Conservation (phyloP, 2,329 filamentous ascomycete species). For the Ophiostoma ulmi region DNA sequence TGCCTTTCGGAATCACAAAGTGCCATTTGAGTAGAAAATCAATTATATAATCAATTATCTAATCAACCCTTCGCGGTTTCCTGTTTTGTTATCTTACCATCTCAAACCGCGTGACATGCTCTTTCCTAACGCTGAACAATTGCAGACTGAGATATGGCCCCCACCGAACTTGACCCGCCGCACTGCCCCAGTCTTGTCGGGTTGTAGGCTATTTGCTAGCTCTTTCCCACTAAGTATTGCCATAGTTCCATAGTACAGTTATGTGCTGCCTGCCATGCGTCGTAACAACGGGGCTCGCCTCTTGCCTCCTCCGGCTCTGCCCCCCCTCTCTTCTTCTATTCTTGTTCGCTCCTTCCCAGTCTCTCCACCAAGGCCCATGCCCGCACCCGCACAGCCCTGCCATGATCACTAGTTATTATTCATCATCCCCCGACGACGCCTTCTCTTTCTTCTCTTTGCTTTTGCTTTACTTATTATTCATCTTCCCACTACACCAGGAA, state of each 20-base stretch:
- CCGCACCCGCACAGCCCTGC: conserved; percentile 8
- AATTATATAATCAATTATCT: neutral
- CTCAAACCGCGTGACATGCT: neutral
- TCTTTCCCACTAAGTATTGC: neutral
- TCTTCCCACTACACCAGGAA: neutral
- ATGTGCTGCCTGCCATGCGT: conserved; percentile 5
- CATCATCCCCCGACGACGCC: conserved; percentile 4
- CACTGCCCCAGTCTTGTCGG: neutral
- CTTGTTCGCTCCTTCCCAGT: conserved; percentile 5
- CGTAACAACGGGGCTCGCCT: conserved; percentile 4
- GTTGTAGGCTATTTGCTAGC: neutral
- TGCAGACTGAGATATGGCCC: neutral
- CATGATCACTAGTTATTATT: neutral
- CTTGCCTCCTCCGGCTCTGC: conserved; percentile 4
- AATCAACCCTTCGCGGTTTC: neutral
- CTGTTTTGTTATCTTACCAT: neutral
- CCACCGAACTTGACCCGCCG: neutral
- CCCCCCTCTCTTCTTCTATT: neutral
- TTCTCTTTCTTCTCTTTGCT: conserved; percentile 4
- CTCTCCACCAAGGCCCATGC: conserved; percentile 6
- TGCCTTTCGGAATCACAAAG: neutral
- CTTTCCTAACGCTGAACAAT: neutral
- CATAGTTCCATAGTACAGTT: neutral
- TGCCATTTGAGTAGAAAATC: neutral
- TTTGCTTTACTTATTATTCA: neutral